Base-by-base conservation (phyloP, 1,284 basidiomycete genomes). In the Leucoagaricus sp. region DNA sequence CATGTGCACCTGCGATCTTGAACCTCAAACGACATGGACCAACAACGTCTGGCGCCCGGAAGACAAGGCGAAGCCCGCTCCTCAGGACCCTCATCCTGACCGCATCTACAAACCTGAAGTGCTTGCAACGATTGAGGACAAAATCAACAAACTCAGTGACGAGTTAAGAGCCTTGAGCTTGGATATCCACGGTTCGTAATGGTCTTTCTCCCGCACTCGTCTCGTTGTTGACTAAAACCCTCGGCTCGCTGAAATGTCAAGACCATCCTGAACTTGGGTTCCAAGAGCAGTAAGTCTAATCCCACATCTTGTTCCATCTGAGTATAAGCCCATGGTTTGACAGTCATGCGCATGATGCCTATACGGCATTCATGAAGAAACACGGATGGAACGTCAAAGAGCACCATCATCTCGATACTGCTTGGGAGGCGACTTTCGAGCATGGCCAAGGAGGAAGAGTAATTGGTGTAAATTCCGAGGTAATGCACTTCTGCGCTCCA, bases 401-500 rank as follows among this genome's bases (percentile, higher is more conserved):
- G 54, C 77, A 84, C 54, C 81, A 82, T 63, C 77, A 79, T 59
- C 71, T 89, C 19, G 72, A 80, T 21, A 93, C 91, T 1, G 91
- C 89, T 2, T 93, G 88, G 83, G 72, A 77, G 36, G 91, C 89
- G 0, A 77, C 78, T 0, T 92, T 83, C 62, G 70, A 73, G 4
- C 72, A 81, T 60, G 82, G 82, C n/a, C 64, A 72, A 42, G 82
- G 81, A 5, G 80, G 82, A 17, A 76, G 80, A 33, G 80, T 80
- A 2, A 83, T 89, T 47, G 90, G 86, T 2, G 74, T 91, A 54
- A 91, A 91, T 67, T 86, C 87, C 6, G 91, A 94, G 69, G 76
- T 74, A n/a, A n/a, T n/a, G n/a, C n/a, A n/a, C n/a, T n/a, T n/a
- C n/a, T n/a, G n/a, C n/a, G n/a, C n/a, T n/a, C n/a, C n/a, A n/a